Conservation (phyloP, 371 early-diverging fungal genomes). For the Mucor irregularis region DNA sequence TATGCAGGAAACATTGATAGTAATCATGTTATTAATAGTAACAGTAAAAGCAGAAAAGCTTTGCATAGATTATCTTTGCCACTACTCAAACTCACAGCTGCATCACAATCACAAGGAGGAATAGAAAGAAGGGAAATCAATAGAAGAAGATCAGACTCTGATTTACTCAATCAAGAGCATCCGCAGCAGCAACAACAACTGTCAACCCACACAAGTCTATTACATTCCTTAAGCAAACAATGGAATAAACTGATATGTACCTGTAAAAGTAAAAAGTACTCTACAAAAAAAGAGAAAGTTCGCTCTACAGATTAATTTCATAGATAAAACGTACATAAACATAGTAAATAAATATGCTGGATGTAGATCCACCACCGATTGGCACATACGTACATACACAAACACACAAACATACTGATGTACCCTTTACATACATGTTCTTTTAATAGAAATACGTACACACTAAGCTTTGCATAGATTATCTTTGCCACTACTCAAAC, state of each 20-base stretch:
- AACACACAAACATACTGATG: too few relatives aligned
- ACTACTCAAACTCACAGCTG: conserved; percentile 10
- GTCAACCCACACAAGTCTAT: not conserved
- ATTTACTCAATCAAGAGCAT: conserved; percentile 4
- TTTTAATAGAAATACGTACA: too few relatives aligned
- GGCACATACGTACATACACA: too few relatives aligned
- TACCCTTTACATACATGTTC: too few relatives aligned
- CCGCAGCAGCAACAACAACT: too few relatives aligned
- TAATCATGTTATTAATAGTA: not conserved
- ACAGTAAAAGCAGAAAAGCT: conserved; percentile 2
- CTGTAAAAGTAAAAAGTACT: conserved; percentile 9
- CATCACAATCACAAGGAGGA: not conserved
- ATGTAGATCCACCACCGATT: too few relatives aligned
- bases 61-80: conserved; percentile 22
- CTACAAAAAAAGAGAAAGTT: too few relatives aligned
- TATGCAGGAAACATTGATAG: not conserved
- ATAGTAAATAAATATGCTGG: too few relatives aligned
- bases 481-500: conserved; percentile 18
- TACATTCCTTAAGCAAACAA: conserved; percentile 6
- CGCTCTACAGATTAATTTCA: too few relatives aligned
- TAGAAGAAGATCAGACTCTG: conserved; percentile 22
- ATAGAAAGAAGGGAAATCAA: not conserved
- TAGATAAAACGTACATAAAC: too few relatives aligned
- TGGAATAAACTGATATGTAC: conserved; percentile 16
- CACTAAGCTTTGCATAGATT: conserved; percentile 17